Evolutionary conservation across 345 rosid genomes (phyloP), one percentile per base, ranked within the genome.

Genomic region (Gynandropsis gynandra): DNA sequence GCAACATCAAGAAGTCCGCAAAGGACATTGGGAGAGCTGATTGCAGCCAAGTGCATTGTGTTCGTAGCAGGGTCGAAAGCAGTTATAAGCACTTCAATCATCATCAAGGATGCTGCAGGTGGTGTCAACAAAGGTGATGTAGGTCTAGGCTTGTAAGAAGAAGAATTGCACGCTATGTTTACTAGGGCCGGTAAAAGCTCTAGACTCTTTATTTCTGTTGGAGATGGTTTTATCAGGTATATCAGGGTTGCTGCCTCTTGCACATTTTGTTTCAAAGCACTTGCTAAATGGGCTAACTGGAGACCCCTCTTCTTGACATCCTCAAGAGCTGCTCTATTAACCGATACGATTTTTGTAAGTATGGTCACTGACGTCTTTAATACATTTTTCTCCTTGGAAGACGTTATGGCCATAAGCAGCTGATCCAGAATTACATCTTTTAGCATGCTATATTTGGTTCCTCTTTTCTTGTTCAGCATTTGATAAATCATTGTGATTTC

Each of bases 201-300:
- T 51, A 83, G 68, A 56, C 85, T 72, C 72, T 68, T 86, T 42
- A 89, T 89, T 58, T 90, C 96, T 8, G 61, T 59, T 31, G 95
- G 96, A 62, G 96, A 73, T 44, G 98, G 95, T 56, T 86, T 76
- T 66, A 82, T 79, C 52, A 86, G 38, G 63, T 86, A 79, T 34
- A 90, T 83, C 35, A 90, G 80, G 14, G 62, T 67, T 52, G 92
- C 89, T 50, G 96, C 95, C 61, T 90, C 95, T 16, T 80, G 85
- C 50, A 90, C 89, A 19, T 90, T 87, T 46, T 61, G 65, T 41
- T 90, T 80, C 39, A 87, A 62, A 8, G 95, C 90, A 42, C 69
- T 73, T 34, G 90, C 94, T 44, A 89, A 65, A 58, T 81, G 81
- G 18, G 68, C 61, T 54, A 83, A 43, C 40, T 63, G 68, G 42